Conservation (phyloP, 495 filamentous ascomycete species). For the Talaromyces trachyspermus region DNA sequence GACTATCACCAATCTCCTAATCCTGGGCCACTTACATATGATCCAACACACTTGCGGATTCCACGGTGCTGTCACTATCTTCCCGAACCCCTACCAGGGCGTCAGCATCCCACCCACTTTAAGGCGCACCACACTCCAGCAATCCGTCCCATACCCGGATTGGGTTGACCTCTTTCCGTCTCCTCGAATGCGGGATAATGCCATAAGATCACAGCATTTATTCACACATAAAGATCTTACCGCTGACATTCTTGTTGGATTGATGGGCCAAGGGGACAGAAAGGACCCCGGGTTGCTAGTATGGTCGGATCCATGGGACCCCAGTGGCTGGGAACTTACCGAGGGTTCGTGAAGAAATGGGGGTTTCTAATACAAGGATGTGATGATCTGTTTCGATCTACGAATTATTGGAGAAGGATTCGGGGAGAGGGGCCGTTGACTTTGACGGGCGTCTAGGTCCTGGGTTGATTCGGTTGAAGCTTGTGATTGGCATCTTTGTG, state of each 20-base stretch:
- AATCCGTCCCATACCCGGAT: conserved; percentile 33
- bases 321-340: conserved; percentile 42
- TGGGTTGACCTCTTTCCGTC: conserved; percentile 51
- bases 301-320: conserved; percentile 44
- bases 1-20: conserved; percentile 17
- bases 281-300: conserved; percentile 35
- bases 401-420: conserved; percentile 41
- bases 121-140: conserved; percentile 40
- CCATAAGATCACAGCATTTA: conserved; percentile 30
- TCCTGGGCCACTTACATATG: conserved; percentile 13
- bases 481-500: too few relatives aligned
- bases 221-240: conserved; percentile 43
- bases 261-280: conserved; percentile 29
- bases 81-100: conserved; percentile 9
- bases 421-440: conserved; percentile 22
- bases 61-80: conserved; percentile 1
- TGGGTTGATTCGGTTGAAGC: too few relatives aligned
- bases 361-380: conserved; percentile 45
- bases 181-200: conserved; percentile 42
- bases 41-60: conserved; percentile 1
- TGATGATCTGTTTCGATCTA: conserved; percentile 36
- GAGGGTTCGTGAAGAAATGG: conserved; percentile 45
- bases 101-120: conserved; percentile 30
- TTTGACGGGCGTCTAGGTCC: too few relatives aligned
- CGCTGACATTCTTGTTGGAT: conserved; percentile 32